Evolutionary conservation across 2,329 filamentous ascomycete species (phyloP).

Genomic region (Hypoxylon rubiginosum): DNA sequence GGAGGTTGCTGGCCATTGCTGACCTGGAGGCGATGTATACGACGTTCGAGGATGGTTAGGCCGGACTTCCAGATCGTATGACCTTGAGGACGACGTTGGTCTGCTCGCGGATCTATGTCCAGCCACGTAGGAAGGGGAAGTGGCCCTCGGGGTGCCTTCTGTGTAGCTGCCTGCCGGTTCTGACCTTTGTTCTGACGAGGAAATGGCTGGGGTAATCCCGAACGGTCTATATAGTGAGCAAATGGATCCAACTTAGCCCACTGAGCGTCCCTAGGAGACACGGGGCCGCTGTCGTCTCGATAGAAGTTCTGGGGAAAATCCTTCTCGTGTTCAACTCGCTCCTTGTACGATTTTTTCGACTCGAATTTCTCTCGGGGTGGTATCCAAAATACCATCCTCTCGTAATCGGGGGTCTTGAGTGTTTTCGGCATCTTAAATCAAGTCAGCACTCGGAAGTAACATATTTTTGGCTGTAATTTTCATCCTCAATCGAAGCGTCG

Average conservation of each 20-base stretch:
- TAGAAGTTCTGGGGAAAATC: not conserved
- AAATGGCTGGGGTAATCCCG: not conserved
- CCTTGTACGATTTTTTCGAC: too few relatives aligned
- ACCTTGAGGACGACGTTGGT: not conserved
- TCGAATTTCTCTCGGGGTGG: too few relatives aligned
- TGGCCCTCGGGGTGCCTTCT: not conserved
- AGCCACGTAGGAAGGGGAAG: not conserved
- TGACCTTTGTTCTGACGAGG: not conserved
- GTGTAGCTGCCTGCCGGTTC: not conserved
- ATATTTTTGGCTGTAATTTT: too few relatives aligned
- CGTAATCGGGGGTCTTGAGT: not conserved
- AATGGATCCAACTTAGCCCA: not conserved
- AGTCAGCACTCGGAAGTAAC: not conserved
- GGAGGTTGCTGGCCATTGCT: not conserved
- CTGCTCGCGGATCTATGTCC: not conserved
- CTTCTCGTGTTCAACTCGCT: not conserved
- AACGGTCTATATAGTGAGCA: not conserved
- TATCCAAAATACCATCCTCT: too few relatives aligned
- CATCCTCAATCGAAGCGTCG: too few relatives aligned
- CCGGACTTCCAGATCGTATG: not conserved
- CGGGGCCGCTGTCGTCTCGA: not conserved
- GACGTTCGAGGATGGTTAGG: not conserved
- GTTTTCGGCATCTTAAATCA: not conserved
- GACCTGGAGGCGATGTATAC: not conserved
- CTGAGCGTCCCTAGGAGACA: not conserved